phyloP scores from a whole-genome alignment of 345 rosid species.

The Anastatica hierochuntica region DNA sequence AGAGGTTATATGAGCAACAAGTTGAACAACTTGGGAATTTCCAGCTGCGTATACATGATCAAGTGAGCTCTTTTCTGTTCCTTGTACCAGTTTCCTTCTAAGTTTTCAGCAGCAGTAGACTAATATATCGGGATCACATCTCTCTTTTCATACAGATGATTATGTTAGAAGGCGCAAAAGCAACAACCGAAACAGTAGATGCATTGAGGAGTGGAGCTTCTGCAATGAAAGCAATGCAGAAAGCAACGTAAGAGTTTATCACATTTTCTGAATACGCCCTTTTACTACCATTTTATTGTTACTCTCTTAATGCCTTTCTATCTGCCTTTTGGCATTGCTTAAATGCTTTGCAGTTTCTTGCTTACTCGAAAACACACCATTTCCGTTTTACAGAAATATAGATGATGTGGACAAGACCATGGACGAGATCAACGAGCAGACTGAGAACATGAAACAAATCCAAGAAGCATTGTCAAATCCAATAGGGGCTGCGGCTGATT shows the following conservation, averaged over 20 bases:
- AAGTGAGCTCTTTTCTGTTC: slow-evolving; percentile 31
- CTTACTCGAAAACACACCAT: neutral
- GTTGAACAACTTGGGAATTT: slow-evolving; percentile 76
- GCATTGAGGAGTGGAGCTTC: slow-evolving; percentile 83
- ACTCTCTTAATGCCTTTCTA: too few species aligned
- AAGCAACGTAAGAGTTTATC: slow-evolving; percentile 66
- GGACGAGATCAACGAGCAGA: slow-evolving; percentile 90
- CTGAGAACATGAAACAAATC: slow-evolving; percentile 84
- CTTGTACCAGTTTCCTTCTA: too few species aligned
- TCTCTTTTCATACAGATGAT: too few species aligned
- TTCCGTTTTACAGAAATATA: slow-evolving; percentile 52
- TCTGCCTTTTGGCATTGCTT: too few species aligned
- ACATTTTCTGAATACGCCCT: too few species aligned
- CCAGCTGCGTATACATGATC: slow-evolving; percentile 82
- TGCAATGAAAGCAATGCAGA: slow-evolving; percentile 88
- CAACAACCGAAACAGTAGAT: slow-evolving; percentile 83
- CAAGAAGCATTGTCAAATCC: slow-evolving; percentile 85
- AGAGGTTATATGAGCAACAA: slow-evolving; percentile 77
- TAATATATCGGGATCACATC: too few species aligned
- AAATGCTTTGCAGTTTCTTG: too few species aligned
- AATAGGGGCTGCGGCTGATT: slow-evolving; percentile 61
- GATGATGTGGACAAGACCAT: slow-evolving; percentile 87
- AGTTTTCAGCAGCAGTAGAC: too few species aligned
- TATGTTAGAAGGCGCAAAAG: slow-evolving; percentile 83
- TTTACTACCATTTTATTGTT: too few species aligned